These are phyloP conservation scores for Cladosporium sp. DNA, from an alignment of 2,329 filamentous ascomycete species.

Conservation along the genomic window DNA sequence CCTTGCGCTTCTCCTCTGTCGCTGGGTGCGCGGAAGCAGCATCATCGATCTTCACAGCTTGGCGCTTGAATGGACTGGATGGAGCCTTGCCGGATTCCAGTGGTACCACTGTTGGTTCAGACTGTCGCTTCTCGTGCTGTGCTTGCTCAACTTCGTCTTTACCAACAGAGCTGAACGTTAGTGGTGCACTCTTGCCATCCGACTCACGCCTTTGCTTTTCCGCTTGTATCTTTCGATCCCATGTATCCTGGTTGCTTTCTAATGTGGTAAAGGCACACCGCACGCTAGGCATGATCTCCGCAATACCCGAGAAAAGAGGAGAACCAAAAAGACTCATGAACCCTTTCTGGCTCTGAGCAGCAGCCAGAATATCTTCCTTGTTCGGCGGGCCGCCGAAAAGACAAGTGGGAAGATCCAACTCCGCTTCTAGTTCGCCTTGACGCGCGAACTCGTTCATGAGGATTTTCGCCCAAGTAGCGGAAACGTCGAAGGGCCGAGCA, in stretches of 20 bases:
- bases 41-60: conserved; percentile 24
- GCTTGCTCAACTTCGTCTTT: conserved; percentile 36
- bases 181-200: conserved; percentile 32
- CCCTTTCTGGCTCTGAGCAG: conserved; percentile 84
- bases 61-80: conserved; percentile 28
- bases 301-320: conserved; percentile 85
- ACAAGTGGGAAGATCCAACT: conserved; percentile 83
- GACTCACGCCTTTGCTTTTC: conserved; percentile 56
- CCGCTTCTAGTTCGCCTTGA: conserved; percentile 87
- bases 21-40: conserved; percentile 29
- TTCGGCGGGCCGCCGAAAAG: conserved; percentile 78
- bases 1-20: conserved; percentile 31
- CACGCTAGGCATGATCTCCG: conserved; percentile 83
- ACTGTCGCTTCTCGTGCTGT: conserved; percentile 35
- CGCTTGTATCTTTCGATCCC: conserved; percentile 67
- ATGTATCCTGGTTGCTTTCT: conserved; percentile 71
- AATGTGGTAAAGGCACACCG: conserved; percentile 82
- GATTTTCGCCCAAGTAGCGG: conserved; percentile 86
- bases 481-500: conserved; percentile 79
- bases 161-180: conserved; percentile 36
- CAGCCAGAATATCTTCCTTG: conserved; percentile 77
- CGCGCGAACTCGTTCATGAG: conserved; percentile 94
- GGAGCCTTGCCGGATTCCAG: conserved; percentile 27
- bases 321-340: conserved; percentile 97
- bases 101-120: conserved; percentile 33